phyloP scores from a whole-genome alignment of 2,329 filamentous ascomycete genomes.

The Xylaria sp. region DNA sequence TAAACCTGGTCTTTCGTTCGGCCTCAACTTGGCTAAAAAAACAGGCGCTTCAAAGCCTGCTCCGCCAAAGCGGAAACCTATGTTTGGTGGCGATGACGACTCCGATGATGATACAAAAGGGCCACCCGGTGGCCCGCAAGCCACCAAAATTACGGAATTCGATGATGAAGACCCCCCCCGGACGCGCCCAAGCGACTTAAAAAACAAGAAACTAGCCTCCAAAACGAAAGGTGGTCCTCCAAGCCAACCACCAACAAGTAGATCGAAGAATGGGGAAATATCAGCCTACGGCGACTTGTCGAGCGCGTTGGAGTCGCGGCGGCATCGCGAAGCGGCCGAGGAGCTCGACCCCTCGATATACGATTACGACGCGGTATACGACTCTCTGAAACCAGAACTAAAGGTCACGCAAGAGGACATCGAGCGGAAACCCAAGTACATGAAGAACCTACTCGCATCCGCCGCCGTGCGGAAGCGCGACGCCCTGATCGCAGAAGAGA shows the following conservation, averaged over 20 bases:
- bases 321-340: slow-evolving; percentile 72
- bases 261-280: slow-evolving; percentile 56
- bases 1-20: slow-evolving; percentile 60
- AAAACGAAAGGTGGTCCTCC: slow-evolving; percentile 50
- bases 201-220: slow-evolving; percentile 48
- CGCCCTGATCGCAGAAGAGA: slow-evolving; percentile 81
- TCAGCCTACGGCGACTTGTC: slow-evolving; percentile 74
- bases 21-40: slow-evolving; percentile 72
- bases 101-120: slow-evolving; percentile 62
- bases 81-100: slow-evolving; percentile 68
- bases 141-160: slow-evolving; percentile 71
- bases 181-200: slow-evolving; percentile 42
- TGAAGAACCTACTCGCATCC: slow-evolving; percentile 77
- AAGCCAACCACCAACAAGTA: slow-evolving; percentile 57
- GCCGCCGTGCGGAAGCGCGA: slow-evolving; percentile 83
- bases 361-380: slow-evolving; percentile 87
- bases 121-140: slow-evolving; percentile 51
- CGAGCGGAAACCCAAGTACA: slow-evolving; percentile 79
- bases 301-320: slow-evolving; percentile 70
- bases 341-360: slow-evolving; percentile 79
- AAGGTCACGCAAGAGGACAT: slow-evolving; percentile 62
- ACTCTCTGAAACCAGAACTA: slow-evolving; percentile 76
- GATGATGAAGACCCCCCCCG: slow-evolving; percentile 58
- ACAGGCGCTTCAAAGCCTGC: slow-evolving; percentile 60
- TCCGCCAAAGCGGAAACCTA: slow-evolving; percentile 63